Conservation (phyloP, 1,139 yeast genomes). For the Zygosaccharomyces sapae region DNA sequence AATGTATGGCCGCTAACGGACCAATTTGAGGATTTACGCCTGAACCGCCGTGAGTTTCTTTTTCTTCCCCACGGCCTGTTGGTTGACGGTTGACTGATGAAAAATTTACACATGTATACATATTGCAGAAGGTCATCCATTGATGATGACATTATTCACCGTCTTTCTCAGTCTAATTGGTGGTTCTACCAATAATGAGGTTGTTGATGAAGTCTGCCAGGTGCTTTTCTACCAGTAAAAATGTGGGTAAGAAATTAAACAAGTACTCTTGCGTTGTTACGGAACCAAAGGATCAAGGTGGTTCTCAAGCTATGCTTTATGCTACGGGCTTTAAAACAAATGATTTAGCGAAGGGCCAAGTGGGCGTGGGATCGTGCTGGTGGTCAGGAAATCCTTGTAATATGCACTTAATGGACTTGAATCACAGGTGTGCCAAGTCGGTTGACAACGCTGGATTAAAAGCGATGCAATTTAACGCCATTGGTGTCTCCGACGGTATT, state of each 20-base stretch:
- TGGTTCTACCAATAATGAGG: conserved; percentile 12
- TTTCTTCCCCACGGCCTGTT: too few relatives aligned
- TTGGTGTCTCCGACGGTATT: conserved; percentile 95
- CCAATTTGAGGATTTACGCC: not conserved
- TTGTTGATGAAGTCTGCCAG: conserved; percentile 18
- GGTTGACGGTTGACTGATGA: too few relatives aligned
- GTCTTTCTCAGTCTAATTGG: too few relatives aligned
- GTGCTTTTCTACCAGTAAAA: conserved; percentile 28
- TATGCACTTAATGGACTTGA: conserved; percentile 87
- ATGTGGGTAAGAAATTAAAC: conserved; percentile 53
- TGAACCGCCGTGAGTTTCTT: not conserved
- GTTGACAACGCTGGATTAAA: conserved; percentile 85
- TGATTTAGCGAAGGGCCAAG: conserved; percentile 81
- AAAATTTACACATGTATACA: too few relatives aligned
- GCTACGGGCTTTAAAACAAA: conserved; percentile 88
- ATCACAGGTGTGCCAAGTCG: conserved; percentile 68
- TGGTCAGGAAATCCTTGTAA: conserved; percentile 98
- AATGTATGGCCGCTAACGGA: not conserved
- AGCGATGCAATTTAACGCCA: conserved; percentile 93
- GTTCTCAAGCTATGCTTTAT: conserved; percentile 98
- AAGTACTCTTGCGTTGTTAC: conserved; percentile 83
- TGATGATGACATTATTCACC: too few relatives aligned
- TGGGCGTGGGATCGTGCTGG: conserved; percentile 96
- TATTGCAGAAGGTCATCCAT: too few relatives aligned
- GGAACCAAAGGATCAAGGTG: conserved; percentile 91